These are phyloP conservation scores for Colletotrichum tropicale DNA, from an alignment of 2,329 filamentous ascomycete genomes.

Conservation along the genomic window DNA sequence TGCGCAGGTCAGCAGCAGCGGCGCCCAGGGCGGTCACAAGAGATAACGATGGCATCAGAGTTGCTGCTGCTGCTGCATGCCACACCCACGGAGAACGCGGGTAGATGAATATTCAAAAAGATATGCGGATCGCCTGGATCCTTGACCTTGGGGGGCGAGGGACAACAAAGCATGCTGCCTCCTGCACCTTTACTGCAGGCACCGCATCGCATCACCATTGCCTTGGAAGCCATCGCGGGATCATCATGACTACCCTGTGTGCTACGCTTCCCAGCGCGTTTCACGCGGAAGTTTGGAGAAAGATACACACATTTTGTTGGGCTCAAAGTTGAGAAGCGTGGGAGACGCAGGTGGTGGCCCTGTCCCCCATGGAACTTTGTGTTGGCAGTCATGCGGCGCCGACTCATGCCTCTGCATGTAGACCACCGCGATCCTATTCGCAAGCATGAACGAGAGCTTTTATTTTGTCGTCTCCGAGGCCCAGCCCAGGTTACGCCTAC, in stretches of 20 bases:
- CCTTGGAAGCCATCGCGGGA: conserved; percentile 1
- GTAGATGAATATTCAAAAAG: neutral
- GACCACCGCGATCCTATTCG: neutral
- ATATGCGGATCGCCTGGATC: neutral
- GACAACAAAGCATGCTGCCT: neutral
- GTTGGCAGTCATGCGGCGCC: neutral
- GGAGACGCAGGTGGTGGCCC: neutral
- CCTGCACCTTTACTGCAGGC: neutral
- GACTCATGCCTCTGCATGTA: neutral
- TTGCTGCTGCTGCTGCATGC: neutral
- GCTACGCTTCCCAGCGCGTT: neutral
- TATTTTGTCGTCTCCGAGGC: neutral
- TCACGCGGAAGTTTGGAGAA: neutral
- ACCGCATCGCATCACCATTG: neutral
- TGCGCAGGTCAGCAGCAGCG: neutral
- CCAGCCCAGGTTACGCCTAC: neutral
- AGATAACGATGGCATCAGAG: neutral
- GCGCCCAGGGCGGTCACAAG: neutral
- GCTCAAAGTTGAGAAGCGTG: neutral
- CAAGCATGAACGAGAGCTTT: neutral
- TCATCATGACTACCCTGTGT: neutral
- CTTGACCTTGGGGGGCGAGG: neutral
- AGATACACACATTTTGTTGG: neutral
- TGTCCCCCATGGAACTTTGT: neutral
- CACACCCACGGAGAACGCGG: neutral